Evolutionary conservation across 2,329 filamentous ascomycete genomes (phyloP).

Genomic region (Hypomyces perniciosus): DNA sequence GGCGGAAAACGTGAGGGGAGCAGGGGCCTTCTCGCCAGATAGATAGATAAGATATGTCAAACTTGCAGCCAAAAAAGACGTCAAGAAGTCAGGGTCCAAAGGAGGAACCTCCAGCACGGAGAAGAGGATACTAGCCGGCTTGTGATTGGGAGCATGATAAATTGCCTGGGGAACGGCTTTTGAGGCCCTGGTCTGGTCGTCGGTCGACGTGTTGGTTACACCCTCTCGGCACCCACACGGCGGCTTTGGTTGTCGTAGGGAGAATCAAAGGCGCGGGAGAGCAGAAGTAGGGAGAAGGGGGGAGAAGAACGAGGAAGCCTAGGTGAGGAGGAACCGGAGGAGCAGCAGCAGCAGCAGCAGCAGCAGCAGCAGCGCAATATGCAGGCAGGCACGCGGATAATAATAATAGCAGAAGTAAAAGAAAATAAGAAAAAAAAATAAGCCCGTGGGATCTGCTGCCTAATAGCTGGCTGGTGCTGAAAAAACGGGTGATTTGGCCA

Average conservation of each 20-base stretch:
- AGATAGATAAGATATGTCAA: not conserved
- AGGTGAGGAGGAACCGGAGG: not conserved
- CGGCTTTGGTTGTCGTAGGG: slow-evolving; percentile 2
- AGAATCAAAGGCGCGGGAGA: not conserved
- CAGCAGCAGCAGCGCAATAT: not conserved
- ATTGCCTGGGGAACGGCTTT: slow-evolving; percentile 14
- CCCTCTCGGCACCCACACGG: slow-evolving; percentile 9
- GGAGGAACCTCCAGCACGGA: slow-evolving; percentile 36
- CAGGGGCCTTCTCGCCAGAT: not conserved
- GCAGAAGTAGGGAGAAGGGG: not conserved
- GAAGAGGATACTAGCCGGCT: slow-evolving; percentile 29
- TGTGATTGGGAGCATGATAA: slow-evolving; percentile 36
- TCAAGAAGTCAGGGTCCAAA: slow-evolving; percentile 35
- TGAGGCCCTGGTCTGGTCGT: not conserved
- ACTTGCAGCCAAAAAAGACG: slow-evolving; percentile 11
- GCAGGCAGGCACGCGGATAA: not conserved
- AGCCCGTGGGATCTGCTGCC: not conserved
- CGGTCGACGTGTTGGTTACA: slow-evolving; percentile 11
- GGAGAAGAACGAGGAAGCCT: not conserved
- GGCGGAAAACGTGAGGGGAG: not conserved
- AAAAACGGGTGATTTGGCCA: not conserved
- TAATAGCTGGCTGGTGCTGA: not conserved
- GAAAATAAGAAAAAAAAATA: not conserved
- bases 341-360: not conserved
- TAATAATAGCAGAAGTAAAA: not conserved